phyloP scores from a whole-genome alignment of 2,329 filamentous ascomycete species.

The Curvularia spicifera region DNA sequence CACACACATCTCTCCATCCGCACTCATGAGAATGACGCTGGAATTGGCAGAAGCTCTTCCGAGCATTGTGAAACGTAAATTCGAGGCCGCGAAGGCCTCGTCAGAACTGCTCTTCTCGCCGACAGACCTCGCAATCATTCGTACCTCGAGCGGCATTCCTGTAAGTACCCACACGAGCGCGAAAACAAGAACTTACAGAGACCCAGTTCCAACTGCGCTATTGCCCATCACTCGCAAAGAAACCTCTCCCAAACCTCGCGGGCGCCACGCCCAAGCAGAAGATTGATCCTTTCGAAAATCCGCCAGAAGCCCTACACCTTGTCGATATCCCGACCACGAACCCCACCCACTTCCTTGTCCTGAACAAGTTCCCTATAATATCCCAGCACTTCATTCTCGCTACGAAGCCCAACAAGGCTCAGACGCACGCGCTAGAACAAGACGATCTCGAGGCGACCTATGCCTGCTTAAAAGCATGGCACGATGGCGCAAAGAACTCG shows the following conservation, averaged over 20 bases:
- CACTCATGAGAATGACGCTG: constrained; percentile 37
- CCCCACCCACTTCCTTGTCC: constrained; percentile 66
- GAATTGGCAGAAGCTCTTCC: constrained; percentile 46
- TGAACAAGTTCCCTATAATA: constrained; percentile 79
- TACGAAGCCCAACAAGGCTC: constrained; percentile 67
- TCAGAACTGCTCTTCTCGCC: constrained; percentile 49
- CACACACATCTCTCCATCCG: neutral
- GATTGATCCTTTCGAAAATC: constrained; percentile 69
- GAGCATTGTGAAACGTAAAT: constrained; percentile 48
- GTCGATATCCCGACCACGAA: constrained; percentile 54
- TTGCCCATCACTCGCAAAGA: constrained; percentile 71
- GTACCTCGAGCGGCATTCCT: constrained; percentile 46
- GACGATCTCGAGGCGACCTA: constrained; percentile 67
- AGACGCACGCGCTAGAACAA: constrained; percentile 67
- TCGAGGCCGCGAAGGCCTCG: constrained; percentile 43
- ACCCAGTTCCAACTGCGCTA: constrained; percentile 75
- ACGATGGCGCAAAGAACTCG: constrained; percentile 28
- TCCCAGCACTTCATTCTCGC: constrained; percentile 74
- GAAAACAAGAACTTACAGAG: constrained; percentile 20
- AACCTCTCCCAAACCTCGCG: constrained; percentile 60
- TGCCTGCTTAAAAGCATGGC: constrained; percentile 66
- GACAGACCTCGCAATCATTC: constrained; percentile 50
- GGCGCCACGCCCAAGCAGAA: constrained; percentile 33
- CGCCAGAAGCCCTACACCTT: constrained; percentile 61
- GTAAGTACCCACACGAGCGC: constrained; percentile 33